Conservation (phyloP, 2,329 filamentous ascomycete species). For the Xylariaceae sp. region DNA sequence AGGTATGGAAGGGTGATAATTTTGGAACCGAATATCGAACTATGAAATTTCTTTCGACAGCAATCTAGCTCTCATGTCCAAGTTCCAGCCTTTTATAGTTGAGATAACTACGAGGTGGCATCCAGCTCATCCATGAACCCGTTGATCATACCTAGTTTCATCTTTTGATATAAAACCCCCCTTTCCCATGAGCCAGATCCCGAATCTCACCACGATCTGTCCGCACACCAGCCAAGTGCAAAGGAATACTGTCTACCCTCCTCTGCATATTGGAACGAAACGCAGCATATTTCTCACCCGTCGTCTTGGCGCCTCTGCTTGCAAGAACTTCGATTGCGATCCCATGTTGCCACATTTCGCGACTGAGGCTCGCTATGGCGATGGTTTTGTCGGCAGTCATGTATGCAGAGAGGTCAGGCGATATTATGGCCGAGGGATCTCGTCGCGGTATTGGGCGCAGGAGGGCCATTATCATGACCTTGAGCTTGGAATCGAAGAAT, state of each 20-base stretch:
- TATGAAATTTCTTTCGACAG: no score
- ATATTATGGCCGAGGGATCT: slow-evolving; percentile 8
- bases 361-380: slow-evolving; percentile 43
- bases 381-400: slow-evolving; percentile 40
- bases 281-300: slow-evolving; percentile 44
- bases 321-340: slow-evolving; percentile 37
- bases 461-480: slow-evolving; percentile 58
- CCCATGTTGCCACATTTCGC: slow-evolving; percentile 43
- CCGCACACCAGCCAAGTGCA: slow-evolving; percentile 57
- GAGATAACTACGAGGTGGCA: no score
- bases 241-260: slow-evolving; percentile 53
- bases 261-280: slow-evolving; percentile 48
- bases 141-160: no score
- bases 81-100: no score
- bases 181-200: slow-evolving; percentile 47
- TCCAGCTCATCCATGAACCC: no score
- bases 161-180: slow-evolving; percentile 45
- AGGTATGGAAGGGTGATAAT: no score
- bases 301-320: slow-evolving; percentile 40
- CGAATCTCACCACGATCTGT: slow-evolving; percentile 43
- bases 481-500: slow-evolving; percentile 44
- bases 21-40: no score
- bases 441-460: slow-evolving; percentile 39
- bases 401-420: slow-evolving; percentile 25
- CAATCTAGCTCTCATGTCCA: no score